phyloP scores from a whole-genome alignment of 768 basidiomycete genomes.

The Boletus subcaerulescens region DNA sequence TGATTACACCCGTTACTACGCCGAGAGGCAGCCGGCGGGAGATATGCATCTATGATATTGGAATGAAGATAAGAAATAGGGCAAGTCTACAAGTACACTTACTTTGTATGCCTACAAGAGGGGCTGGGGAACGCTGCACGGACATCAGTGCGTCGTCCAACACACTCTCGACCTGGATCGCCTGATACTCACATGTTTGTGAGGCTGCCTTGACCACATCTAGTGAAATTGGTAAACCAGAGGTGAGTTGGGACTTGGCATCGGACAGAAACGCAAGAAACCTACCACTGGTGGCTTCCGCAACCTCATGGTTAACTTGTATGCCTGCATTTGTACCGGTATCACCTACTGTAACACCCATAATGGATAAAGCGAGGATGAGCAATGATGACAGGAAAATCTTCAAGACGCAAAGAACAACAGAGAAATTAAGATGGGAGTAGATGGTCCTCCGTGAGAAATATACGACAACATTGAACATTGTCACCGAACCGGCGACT shows the following conservation, averaged over 20 bases:
- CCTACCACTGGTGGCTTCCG: background rate
- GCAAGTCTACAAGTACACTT: background rate
- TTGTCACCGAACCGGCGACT: too few relatives aligned
- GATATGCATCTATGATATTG: background rate
- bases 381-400: background rate
- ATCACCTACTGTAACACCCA: background rate
- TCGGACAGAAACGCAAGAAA: background rate
- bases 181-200: background rate
- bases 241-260: background rate
- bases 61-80: background rate
- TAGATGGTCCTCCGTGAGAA: too few relatives aligned
- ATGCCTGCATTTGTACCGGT: too few relatives aligned
- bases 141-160: background rate
- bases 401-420: background rate
- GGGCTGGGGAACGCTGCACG: background rate
- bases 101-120: background rate
- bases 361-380: background rate
- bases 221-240: background rate
- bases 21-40: background rate
- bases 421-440: too few relatives aligned
- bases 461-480: too few relatives aligned
- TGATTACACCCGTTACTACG: background rate
- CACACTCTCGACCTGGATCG: background rate
- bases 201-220: background rate
- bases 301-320: background rate